Percentiles rank a stretch among this genome's conserved stretches.
phyloP scores from a whole-genome alignment of 306 rosid genomes.

The Pyrus pyrifolia region DNA sequence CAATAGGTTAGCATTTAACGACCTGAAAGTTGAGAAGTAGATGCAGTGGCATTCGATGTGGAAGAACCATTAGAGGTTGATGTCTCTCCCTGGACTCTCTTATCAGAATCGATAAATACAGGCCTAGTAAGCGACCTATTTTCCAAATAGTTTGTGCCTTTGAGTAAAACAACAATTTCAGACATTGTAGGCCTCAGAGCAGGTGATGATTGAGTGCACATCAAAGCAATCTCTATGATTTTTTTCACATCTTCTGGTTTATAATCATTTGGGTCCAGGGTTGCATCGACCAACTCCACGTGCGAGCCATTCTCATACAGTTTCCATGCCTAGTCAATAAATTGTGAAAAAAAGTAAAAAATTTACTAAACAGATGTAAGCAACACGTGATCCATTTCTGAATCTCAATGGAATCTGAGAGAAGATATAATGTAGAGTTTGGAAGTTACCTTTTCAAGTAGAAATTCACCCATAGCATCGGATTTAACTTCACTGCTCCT shows the following conservation, averaged over 20 bases:
- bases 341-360: neutral
- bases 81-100: conserved; percentile 17
- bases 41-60: conserved; percentile 51
- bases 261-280: conserved; percentile 35
- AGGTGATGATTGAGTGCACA: conserved; percentile 59
- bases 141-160: conserved; percentile 27
- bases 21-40: conserved; percentile 34
- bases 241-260: conserved; percentile 47
- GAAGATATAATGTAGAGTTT: neutral
- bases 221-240: conserved; percentile 38
- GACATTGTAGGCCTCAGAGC: conserved; percentile 61
- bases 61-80: conserved; percentile 48
- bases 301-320: conserved; percentile 35
- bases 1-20: conserved; percentile 15
- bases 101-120: conserved; percentile 42
- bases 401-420: neutral
- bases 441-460: conserved; percentile 49
- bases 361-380: too few relatives aligned
- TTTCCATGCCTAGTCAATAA: conserved; percentile 46
- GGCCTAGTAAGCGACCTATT: conserved; percentile 43
- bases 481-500: conserved; percentile 36
- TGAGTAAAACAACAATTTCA: conserved; percentile 45
- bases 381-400: neutral
- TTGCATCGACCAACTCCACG: conserved; percentile 38
- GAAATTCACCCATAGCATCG: conserved; percentile 43